These are phyloP conservation scores for Saccharum spontaneum DNA, from an alignment of 176 grass and related monocot species.

Conservation along the genomic window DNA sequence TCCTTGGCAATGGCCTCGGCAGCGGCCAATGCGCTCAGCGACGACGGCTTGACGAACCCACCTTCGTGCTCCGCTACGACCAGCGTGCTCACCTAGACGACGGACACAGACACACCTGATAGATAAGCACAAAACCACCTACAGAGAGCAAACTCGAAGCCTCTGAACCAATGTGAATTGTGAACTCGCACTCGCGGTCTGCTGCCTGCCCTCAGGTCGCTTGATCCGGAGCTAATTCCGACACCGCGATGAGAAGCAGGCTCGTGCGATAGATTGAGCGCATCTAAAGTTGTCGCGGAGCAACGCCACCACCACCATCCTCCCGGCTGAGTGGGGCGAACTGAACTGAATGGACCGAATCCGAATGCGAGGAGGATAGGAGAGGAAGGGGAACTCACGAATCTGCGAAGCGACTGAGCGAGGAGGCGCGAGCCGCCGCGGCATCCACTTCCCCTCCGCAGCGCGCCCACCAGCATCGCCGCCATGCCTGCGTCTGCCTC, in stretches of 20 bases:
- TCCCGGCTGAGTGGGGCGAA: not conserved
- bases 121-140: not conserved
- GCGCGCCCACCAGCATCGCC: constrained; percentile 27
- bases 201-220: not conserved
- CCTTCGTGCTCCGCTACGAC: constrained; percentile 83
- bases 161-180: not conserved
- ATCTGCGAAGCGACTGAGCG: constrained; percentile 24
- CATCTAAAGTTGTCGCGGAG: not conserved
- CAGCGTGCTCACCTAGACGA: constrained; percentile 67
- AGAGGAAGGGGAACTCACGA: constrained; percentile 18
- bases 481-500: not conserved
- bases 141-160: not conserved
- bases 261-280: not conserved
- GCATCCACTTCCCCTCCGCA: constrained; percentile 10
- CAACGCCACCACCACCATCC: not conserved
- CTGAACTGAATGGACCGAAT: not conserved
- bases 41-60: constrained; percentile 78
- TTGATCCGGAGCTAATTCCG: not conserved
- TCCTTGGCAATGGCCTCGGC: constrained; percentile 58
- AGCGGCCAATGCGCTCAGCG: constrained; percentile 71
- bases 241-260: not conserved
- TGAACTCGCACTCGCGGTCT: not conserved
- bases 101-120: not conserved
- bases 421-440: not conserved
- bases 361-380: not conserved